These are phyloP conservation scores for Aspergillus vadensis DNA, from an alignment of 2,329 filamentous ascomycete species.

Conservation along the genomic window DNA sequence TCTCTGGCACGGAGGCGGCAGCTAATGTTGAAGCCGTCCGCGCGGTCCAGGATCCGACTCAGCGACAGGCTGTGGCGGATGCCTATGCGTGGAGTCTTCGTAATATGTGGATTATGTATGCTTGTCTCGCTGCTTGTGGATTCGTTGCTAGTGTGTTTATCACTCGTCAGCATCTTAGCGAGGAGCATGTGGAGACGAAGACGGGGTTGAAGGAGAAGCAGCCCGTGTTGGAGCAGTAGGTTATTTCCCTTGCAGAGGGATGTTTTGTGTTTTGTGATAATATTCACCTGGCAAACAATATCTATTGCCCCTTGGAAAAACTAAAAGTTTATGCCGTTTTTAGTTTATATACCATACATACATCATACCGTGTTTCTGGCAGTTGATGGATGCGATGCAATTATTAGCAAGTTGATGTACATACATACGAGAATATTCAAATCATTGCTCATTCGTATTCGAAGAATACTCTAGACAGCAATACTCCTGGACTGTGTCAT, in stretches of 20 bases:
- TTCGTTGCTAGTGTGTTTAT: slow-evolving; percentile 38
- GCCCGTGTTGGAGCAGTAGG: not conserved
- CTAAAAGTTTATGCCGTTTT: too few species aligned
- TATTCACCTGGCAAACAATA: too few species aligned
- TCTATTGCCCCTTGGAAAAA: too few species aligned
- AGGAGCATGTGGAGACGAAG: slow-evolving; percentile 25
- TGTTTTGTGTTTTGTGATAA: too few species aligned
- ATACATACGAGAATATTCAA: not conserved
- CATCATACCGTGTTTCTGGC: too few species aligned
- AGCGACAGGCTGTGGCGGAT: slow-evolving; percentile 45
- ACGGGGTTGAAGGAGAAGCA: slow-evolving; percentile 21
- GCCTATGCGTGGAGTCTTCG: slow-evolving; percentile 53
- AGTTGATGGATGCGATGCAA: too few species aligned
- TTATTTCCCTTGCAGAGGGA: too few species aligned
- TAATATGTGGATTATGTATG: slow-evolving; percentile 50
- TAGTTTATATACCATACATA: too few species aligned
- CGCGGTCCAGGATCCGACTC: slow-evolving; percentile 39
- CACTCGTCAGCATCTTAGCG: slow-evolving; percentile 19
- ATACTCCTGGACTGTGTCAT: too few species aligned
- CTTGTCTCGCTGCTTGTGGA: slow-evolving; percentile 28
- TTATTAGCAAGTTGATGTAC: not conserved
- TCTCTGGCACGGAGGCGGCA: slow-evolving; percentile 47
- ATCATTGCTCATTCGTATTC: too few species aligned
- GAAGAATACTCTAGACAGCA: too few species aligned
- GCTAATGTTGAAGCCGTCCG: slow-evolving; percentile 51